Conservation (phyloP, 1,139 yeast genomes). For the Debaryomyces psychrophilus region DNA sequence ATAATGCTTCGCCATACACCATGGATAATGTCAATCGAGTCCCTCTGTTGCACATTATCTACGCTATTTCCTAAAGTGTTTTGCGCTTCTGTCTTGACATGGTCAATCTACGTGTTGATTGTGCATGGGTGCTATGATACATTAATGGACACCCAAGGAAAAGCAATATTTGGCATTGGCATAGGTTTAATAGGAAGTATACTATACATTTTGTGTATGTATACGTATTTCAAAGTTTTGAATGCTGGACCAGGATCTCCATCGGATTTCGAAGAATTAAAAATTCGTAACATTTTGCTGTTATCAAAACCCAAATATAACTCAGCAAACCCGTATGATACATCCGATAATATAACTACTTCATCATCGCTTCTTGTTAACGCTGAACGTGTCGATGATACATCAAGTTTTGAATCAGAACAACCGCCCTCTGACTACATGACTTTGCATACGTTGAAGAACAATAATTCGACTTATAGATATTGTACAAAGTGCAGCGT, state of each 20-base stretch:
- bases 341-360: constrained; percentile 4
- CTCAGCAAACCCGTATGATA: constrained; percentile 18
- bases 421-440: constrained; percentile 24
- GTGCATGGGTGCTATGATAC: constrained; percentile 23
- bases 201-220: constrained; percentile 30
- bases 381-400: constrained; percentile 9
- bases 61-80: constrained; percentile 62
- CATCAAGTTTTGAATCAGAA: constrained; percentile 5
- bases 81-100: constrained; percentile 53
- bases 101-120: constrained; percentile 58
- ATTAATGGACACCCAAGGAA: constrained; percentile 17
- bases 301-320: constrained; percentile 12
- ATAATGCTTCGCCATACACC: constrained; percentile 23
- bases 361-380: constrained; percentile 11
- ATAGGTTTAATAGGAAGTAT: constrained; percentile 21
- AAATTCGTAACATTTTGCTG: constrained; percentile 18
- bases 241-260: constrained; percentile 72
- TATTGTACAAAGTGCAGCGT: constrained; percentile 66
- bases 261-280: constrained; percentile 31
- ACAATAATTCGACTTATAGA: constrained; percentile 14
- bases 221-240: constrained; percentile 59
- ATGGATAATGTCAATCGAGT: constrained; percentile 19
- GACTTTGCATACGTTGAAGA: constrained; percentile 20
- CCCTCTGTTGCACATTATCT: constrained; percentile 52
- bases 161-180: constrained; percentile 16